Conservation (phyloP, 2,329 filamentous ascomycete species). For the Ceratocystis alfenasii region DNA sequence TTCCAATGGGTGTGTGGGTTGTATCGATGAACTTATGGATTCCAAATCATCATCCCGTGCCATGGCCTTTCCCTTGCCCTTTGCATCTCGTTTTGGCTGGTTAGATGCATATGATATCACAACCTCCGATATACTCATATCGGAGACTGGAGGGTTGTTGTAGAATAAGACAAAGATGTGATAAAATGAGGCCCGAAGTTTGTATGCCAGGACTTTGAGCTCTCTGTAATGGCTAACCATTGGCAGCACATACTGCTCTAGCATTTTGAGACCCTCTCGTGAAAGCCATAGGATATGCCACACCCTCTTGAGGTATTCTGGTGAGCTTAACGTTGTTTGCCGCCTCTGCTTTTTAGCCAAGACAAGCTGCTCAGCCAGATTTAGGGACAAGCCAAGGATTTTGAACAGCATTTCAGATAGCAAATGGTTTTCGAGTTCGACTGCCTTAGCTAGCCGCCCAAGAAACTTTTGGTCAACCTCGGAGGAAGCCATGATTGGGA, state of each 20-base stretch:
- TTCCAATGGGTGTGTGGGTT: slow-evolving; percentile 41
- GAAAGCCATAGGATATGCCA: slow-evolving; percentile 90
- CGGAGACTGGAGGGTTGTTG: slow-evolving; percentile 69
- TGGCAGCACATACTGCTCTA: slow-evolving; percentile 79
- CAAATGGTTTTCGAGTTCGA: slow-evolving; percentile 63
- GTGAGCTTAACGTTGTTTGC: slow-evolving; percentile 65
- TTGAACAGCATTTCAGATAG: slow-evolving; percentile 78
- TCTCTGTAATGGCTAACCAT: slow-evolving; percentile 68
- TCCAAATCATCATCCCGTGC: slow-evolving; percentile 34
- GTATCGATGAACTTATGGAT: slow-evolving; percentile 35
- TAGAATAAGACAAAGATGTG: slow-evolving; percentile 96
- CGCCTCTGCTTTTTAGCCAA: slow-evolving; percentile 71
- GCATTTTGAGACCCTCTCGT: slow-evolving; percentile 74
- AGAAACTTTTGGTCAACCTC: slow-evolving; percentile 97
- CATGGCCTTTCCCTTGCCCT: slow-evolving; percentile 39
- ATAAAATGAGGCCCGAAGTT: slow-evolving; percentile 86
- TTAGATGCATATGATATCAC: slow-evolving; percentile 28
- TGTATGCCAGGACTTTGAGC: slow-evolving; percentile 80
- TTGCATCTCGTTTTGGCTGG: slow-evolving; percentile 31
- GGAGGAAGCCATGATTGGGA: slow-evolving; percentile 68
- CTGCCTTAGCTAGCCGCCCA: slow-evolving; percentile 71
- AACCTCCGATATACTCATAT: slow-evolving; percentile 40
- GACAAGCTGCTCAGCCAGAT: slow-evolving; percentile 72
- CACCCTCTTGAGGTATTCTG: slow-evolving; percentile 70
- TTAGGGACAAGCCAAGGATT: slow-evolving; percentile 78